Base-by-base conservation (phyloP, 345 rosid species). In the Lepidium didymum region DNA sequence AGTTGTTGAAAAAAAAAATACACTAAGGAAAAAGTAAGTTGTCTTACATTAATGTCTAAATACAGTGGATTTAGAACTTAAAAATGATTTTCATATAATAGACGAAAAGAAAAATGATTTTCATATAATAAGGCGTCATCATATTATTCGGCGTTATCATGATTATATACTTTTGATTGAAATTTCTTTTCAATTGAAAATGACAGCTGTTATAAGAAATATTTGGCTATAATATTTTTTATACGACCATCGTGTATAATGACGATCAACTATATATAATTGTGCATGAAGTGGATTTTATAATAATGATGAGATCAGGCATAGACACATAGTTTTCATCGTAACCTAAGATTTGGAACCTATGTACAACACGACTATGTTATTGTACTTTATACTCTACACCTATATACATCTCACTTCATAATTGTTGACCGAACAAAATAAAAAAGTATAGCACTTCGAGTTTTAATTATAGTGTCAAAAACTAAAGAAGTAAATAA, bases 281-380 rank as follows among this genome's bases (percentile, higher is more conserved):
- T 56, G 3, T 38, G 31, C 49, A 44, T 60, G 65, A 10, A 42
- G 25, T 43, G 40, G 25, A 27, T 31, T 61, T 40, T 42, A 18
- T 29, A 15, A 27, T 4, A 27, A 11, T 57, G 37, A 13, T 27
- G 34, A 63, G 13, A 35, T 49, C 44, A 64, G 47, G 68, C 68
- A 47, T 49, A 36, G 46, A 64, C 49, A 56, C 68, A 47, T 49
- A 36, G 46, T 36, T 36, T 49, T 36, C 68, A 63, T 35, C 35
- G 7, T 21, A 36, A 36, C 10, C 10, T 23, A 47, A 35, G 13
- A 35, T 35, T 19, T 13, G 45, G 42, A 63, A 35, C 34, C 35
- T 10, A 21, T 21, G 27, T 27, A 66, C 41, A 12, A 7, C n/a
- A 53, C 7, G 41, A 41, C 16, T 65, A 64, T 52, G 31, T 40